Percentiles rank a stretch among this genome's conserved stretches.
Evolutionary conservation across 352 stramenopile species (phyloP).

Genomic region (Phytophthora agathidicida): DNA sequence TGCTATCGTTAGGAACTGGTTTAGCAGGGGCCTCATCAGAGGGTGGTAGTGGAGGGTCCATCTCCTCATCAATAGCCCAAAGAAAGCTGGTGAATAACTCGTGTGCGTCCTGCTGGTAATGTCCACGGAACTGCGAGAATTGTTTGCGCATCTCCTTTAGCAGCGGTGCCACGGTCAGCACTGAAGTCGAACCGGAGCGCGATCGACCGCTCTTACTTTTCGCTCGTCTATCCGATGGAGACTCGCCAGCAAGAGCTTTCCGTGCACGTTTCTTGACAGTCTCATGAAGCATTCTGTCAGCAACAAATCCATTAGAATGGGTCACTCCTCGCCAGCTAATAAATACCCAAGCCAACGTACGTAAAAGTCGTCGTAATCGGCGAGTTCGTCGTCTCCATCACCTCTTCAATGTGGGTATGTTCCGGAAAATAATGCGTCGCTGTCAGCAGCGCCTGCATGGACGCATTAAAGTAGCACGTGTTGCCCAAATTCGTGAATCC

Average conservation of each 20-base stretch:
- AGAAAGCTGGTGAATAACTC: slow-evolving; percentile 96
- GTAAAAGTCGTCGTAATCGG: slow-evolving; percentile 90
- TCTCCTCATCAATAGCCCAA: slow-evolving; percentile 83
- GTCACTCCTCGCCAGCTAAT: not conserved
- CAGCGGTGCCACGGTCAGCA: slow-evolving; percentile 63
- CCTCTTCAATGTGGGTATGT: slow-evolving; percentile 50
- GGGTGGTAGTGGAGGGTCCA: slow-evolving; percentile 43
- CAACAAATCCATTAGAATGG: not conserved
- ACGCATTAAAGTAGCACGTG: slow-evolving; percentile 94
- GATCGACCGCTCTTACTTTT: slow-evolving; percentile 30
- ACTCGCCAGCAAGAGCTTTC: slow-evolving; percentile 26
- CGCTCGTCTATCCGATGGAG: slow-evolving; percentile 11
- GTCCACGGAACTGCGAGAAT: slow-evolving; percentile 94
- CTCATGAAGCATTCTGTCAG: slow-evolving; percentile 57
- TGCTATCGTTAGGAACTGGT: slow-evolving; percentile 5
- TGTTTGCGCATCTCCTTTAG: slow-evolving; percentile 77
- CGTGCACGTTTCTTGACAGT: slow-evolving; percentile 61
- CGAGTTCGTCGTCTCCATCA: slow-evolving; percentile 64
- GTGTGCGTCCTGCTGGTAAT: slow-evolving; percentile 97
- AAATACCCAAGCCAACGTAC: slow-evolving; percentile 39
- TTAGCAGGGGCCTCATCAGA: slow-evolving; percentile 1
- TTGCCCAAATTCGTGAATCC: slow-evolving; percentile 93
- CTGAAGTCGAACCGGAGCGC: slow-evolving; percentile 39
- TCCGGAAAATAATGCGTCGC: slow-evolving; percentile 80
- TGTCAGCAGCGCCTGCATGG: slow-evolving; percentile 91